Percentiles rank a stretch among this genome's conserved stretches.
Evolutionary conservation across 176 grass and related monocot species (phyloP).

Genomic region (Microstegium vimineum): DNA sequence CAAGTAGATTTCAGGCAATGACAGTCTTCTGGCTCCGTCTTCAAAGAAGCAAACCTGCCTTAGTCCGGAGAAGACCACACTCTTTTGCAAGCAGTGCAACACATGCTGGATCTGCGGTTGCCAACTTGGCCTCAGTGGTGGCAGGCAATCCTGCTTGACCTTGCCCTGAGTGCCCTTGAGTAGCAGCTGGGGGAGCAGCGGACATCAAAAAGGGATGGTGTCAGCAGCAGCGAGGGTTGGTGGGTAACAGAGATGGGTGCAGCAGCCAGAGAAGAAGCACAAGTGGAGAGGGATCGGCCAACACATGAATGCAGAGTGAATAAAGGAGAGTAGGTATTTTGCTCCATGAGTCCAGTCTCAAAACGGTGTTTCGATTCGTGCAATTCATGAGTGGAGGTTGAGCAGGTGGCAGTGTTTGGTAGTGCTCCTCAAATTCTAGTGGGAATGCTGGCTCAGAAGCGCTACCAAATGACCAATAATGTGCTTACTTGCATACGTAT

Average conservation of each 20-base stretch:
- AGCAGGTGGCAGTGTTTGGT: not conserved
- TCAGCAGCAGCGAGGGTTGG: not conserved
- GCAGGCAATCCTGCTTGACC: not conserved
- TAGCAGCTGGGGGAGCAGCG: no score
- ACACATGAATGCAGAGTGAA: not conserved
- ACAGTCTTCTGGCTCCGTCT: not conserved
- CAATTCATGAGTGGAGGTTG: not conserved
- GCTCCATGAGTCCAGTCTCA: not conserved
- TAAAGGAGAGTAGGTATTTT: not conserved
- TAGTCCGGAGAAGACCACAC: not conserved
- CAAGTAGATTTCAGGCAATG: not conserved
- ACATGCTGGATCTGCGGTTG: not conserved
- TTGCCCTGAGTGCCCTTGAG: not conserved
- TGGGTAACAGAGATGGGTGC: not conserved
- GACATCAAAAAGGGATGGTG: not conserved
- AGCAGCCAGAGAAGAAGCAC: not conserved
- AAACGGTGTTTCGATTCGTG: not conserved
- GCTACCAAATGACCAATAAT: not conserved
- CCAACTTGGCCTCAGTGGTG: not conserved
- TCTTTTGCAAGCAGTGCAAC: not conserved
- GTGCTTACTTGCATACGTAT: not conserved
- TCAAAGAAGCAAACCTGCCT: not conserved
- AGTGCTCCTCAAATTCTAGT: not conserved
- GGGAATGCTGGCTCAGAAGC: not conserved
- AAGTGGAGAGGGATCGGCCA: not conserved